Evolutionary conservation across 2,329 filamentous ascomycete species (phyloP), one percentile per base, ranked within the genome.

Genomic region (Fusarium hainanense): DNA sequence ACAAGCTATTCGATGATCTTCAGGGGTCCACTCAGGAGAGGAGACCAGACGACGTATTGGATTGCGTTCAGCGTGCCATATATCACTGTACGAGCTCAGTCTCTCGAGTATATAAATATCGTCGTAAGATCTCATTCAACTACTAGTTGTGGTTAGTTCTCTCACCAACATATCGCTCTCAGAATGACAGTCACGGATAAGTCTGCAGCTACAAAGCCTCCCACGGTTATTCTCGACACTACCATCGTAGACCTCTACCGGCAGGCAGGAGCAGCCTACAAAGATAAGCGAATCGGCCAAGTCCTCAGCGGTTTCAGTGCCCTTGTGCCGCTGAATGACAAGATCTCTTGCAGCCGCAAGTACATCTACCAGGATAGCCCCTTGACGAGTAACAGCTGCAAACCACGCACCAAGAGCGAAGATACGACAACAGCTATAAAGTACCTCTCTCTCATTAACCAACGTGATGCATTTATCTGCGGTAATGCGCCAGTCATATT

Each of bases 311-410:
- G 71, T 32, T 68, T 75, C 63, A 78, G 75, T 58, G 74, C 70
- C 13, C 69, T 60, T 14, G 43, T 75, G 10, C 58, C 67, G 25
- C 68, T 79, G 18, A 76, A 66, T 18, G 55, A 72, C 7, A 61
- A 74, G 55, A 71, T 81, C 16, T 75, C 77, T 2, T 73, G 77
- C 11, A 81, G 80, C 56, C 73, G 71, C 16, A 81, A 80, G 57
- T 81, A 75, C 44, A 72, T 80, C 16, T 81, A 81, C 55, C 77
- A 81, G 41, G 79, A 81, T 63, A 72, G 70, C 8, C 68, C 70
- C 28, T 78, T 79, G 58, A 77, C 74, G 63, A 73, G 70, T 18
- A 63, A 67, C n/a, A 47, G 74, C 37, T 21, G 41, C 41, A 44
- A 37, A 18, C 43, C 55, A 4, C 52, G 52, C 12, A 34, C 20